Evolutionary conservation across 805 yeast genomes (phyloP), one percentile per base, ranked within the genome.

Genomic region (Candida broadrunensis): DNA sequence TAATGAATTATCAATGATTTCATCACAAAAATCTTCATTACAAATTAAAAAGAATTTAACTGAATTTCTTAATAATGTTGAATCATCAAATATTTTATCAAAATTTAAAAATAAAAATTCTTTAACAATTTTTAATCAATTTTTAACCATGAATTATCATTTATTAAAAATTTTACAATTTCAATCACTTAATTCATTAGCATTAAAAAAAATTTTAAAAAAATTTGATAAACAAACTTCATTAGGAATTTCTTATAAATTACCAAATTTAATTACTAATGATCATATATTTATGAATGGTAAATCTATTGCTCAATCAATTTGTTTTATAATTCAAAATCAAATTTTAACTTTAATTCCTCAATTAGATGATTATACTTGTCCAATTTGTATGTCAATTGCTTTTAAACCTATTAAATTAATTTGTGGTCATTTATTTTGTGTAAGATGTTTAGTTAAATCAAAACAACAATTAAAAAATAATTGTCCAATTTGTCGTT

Each of bases 171-270:
- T 78, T 9, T 66, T 80, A 23, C 76, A 78, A 46, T 85, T 79
- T 53, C 85, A 81, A 51, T 65, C 75, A 7, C 68, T 84, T 44
- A 85, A 85, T 58, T 65, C 75, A 25, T 70, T 77, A 32, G 91
- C 91, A 0, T 72, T 83, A 30, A 62, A 73, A 14, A 85, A 85
- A 57, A 85, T 85, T 45, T 65, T 84, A 53, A 84, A 85, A 55
- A 85, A 85, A 54, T 85, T 85, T 50, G 89, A 85, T 50, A 85
- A 85, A 55, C 83, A 78, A 50, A 85, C 91, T 0, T 62, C 77
- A 5, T 60, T 84, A 21, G 69, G 72, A 23, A 66, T 81, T 0
- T 67, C 74, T 30, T 42, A 59, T 4, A 52, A 62, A 33, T 75
- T 78, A 49, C 82, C 84, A 2, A 57, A 65, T 32, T 54, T 74